Evolutionary conservation across 108 stramenopile species (phyloP).

Genomic region (Nitzschia sp.): DNA sequence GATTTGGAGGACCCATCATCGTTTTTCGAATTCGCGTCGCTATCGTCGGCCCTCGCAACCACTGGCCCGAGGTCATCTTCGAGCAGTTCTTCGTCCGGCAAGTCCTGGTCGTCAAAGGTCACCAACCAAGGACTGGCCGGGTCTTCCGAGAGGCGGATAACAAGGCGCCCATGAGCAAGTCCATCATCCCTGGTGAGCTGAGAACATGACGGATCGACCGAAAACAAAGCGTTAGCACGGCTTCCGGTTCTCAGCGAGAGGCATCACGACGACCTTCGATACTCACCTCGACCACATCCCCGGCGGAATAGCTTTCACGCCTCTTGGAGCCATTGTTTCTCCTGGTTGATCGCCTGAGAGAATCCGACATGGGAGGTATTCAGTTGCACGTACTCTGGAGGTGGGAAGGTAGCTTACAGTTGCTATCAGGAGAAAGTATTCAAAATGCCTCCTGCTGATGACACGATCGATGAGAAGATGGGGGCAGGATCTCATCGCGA

Average conservation of each 20-base stretch:
- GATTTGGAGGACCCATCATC: background rate
- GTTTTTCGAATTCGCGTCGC: background rate
- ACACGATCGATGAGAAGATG: too few species aligned
- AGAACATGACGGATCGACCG: too few species aligned
- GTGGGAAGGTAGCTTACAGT: too few species aligned
- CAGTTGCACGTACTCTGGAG: too few species aligned
- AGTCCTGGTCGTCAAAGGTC: conserved; percentile 29
- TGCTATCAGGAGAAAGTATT: too few species aligned
- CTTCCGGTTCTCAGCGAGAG: background rate
- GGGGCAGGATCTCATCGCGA: too few species aligned
- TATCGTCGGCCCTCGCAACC: conserved; percentile 8
- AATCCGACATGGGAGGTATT: conserved; percentile 11
- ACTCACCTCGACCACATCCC: conserved; percentile 41
- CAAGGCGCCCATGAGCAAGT: conserved; percentile 16
- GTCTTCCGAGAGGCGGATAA: conserved; percentile 6
- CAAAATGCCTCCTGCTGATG: too few species aligned
- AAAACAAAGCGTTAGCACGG: too few species aligned
- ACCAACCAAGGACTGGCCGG: conserved; percentile 24
- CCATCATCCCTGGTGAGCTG: conserved; percentile 4
- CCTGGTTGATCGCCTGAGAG: conserved; percentile 24
- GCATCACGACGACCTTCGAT: background rate
- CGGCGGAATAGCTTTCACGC: conserved; percentile 15
- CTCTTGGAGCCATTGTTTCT: conserved; percentile 9
- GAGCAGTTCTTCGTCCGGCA: conserved; percentile 24
- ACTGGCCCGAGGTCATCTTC: conserved; percentile 20